A percentile compares a stretch with the other conserved stretches of the same genome.
Evolutionary conservation across 2,329 filamentous ascomycete genomes (phyloP).

Genomic region (Diaporthe ilicicola): DNA sequence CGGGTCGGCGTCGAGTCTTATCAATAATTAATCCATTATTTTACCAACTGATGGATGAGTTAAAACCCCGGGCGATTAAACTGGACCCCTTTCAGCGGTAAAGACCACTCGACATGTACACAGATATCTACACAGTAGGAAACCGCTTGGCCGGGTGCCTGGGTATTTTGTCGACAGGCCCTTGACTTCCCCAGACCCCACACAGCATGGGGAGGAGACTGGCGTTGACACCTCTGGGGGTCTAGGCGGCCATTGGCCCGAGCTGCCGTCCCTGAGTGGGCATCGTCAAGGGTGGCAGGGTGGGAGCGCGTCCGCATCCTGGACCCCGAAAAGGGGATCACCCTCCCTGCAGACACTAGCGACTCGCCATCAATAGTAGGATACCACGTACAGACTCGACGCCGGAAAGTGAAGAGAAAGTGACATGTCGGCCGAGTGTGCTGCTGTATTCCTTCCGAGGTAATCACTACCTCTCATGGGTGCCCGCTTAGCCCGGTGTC

Average conservation of each 20-base stretch:
- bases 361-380: neutral
- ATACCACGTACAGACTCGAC: neutral
- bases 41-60: neutral
- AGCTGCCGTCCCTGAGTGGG: conserved; percentile 8
- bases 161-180: neutral
- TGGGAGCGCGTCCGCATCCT: neutral
- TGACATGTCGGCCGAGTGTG: conserved; percentile 10
- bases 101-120: neutral
- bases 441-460: neutral
- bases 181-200: conserved; percentile 22
- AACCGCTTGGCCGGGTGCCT: conserved; percentile 1
- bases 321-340: conserved; percentile 12
- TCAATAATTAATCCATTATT: neutral
- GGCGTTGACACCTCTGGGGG: neutral
- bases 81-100: conserved; percentile 9
- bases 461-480: neutral
- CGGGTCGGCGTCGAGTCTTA: neutral
- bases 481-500: neutral
- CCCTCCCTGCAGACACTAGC: conserved; percentile 7
- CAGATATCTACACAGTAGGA: neutral
- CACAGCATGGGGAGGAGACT: neutral
- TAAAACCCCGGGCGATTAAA: conserved; percentile 2
- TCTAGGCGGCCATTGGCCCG: conserved; percentile 20
- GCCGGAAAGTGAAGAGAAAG: neutral
- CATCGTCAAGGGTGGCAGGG: neutral